Evolutionary conservation across 495 filamentous ascomycete genomes (phyloP), one percentile per base, ranked within the genome.

Genomic region (Tuber umbilicatum): DNA sequence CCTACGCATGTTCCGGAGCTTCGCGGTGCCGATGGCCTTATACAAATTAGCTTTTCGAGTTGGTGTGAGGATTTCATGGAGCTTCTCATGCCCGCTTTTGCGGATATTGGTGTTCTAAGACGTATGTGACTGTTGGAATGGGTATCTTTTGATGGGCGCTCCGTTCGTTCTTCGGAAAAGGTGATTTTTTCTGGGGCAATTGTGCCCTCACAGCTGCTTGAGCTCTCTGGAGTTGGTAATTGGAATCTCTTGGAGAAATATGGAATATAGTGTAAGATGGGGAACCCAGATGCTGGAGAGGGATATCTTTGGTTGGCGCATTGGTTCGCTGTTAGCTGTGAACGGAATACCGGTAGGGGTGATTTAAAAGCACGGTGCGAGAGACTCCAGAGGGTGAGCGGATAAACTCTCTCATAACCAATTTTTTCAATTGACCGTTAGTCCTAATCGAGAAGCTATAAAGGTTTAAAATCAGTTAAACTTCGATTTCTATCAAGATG

Each of bases 171-270:
- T 35, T 73, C 17, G 67, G 21, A 40, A 70, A 88, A 89, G 78
- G 87, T 89, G 23, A 88, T 89, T 68, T 72, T 87, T 4, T 86
- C 87, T 2, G 88, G 88, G 7, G 85, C 84, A 0, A 81, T 90
- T 38, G 86, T 88, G 72, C 86, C 86, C 50, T 87, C 87, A 1
- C 86, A 89, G 71, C 75, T 89, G 1, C 82, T 89, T 2, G 85
- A 88, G 75, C 78, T 87, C 1, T 86, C 85, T 43, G 88, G 88
- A 6, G 85, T 88, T 67, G 87, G 88, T 7, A 83, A 85, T 6
- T 78, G 81, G 21, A 80, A 80, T n/a, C 40, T 88, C 27, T 79
- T 89, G 0, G 70, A 77, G n/a, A 70, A 76, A 40, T 84, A 83
- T 37, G 80, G 83, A 2, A 85, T 89, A 41, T 73, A 73, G 9